Base-by-base conservation (phyloP, 148 eudicot genomes). In the Tetragonia tetragonoides region DNA sequence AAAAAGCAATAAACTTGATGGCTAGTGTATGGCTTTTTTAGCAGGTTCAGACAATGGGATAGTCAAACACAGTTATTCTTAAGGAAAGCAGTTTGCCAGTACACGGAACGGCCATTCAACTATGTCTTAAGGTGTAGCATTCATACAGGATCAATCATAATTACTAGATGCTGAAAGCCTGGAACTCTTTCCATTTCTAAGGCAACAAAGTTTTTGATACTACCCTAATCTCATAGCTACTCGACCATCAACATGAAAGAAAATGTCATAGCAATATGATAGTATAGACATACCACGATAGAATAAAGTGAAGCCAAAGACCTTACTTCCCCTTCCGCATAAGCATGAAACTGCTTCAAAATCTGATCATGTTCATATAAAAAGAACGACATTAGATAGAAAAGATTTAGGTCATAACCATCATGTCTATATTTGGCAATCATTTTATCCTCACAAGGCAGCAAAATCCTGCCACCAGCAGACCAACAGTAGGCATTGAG, bases 251-350 rank as follows among this genome's bases (percentile, higher is more conserved):
- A 12, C 4, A 3, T 15, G 46, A 73, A 49, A 68, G 54, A n/a
- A 68, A 40, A 60, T 41, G n/a, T 14, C 66, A 34, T 9, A 49
- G 77, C 51, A 72, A 47, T n/a, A 68, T 39, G 5, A 37, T 7
- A 44, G 44, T 14, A 44, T 77, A 72, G 20, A 79, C 87, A 74
- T 88, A 95, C 98, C 97, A 90, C 98, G n/a, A 79, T 85, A 12
- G 92, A 86, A 86, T 90, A 95, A 66, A 91, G 89, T 60, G 88
- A 85, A 46, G 91, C 92, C 84, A 95, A 84, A 17, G 97, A 85
- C 82, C 90, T 82, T 46, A 89, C 96, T 92, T 95, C 97, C 76
- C 82, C 92, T 83, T 95, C 97, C 75, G 98, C 98, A 80, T 66
- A 84, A 72, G 83, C 80, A 77, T 86, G 92, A 76, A 95, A 95